Conservation (phyloP, 306 rosid species). For the Acacia melanoxylon region DNA sequence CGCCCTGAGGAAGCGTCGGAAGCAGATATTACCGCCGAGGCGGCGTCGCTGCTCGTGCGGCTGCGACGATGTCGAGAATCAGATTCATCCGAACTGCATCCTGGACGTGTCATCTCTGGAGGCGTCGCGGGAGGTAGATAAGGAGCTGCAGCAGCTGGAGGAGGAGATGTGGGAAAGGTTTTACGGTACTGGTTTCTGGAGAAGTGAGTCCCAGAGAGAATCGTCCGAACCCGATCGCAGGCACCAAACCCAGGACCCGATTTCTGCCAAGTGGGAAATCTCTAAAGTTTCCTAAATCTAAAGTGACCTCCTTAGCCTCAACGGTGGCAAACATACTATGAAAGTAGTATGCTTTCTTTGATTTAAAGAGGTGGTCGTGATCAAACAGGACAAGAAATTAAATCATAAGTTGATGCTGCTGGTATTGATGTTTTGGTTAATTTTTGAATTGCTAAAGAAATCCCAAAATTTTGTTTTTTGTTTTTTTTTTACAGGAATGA, state of each 20-base stretch:
- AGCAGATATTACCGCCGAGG: constrained; percentile 21
- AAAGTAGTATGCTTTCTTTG: not conserved
- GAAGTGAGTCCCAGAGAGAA: constrained; percentile 78
- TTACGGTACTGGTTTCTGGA: constrained; percentile 75
- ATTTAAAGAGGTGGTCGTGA: not conserved
- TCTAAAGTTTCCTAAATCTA: not conserved
- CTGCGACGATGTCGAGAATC: constrained; percentile 39
- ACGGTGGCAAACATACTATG: not conserved
- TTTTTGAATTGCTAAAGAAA: not conserved
- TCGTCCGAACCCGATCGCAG: not conserved
- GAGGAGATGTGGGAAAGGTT: constrained; percentile 92
- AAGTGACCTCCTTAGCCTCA: not conserved
- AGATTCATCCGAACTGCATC: constrained; percentile 26
- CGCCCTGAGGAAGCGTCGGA: constrained; percentile 41
- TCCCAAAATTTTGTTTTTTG: not conserved
- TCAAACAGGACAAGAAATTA: not conserved
- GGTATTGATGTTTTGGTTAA: not conserved
- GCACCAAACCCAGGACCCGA: not conserved
- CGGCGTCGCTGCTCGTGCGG: constrained; percentile 30
- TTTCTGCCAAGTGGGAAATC: constrained; percentile 6
- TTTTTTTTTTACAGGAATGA: not conserved
- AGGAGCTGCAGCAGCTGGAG: constrained; percentile 66
- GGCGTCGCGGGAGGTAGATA: constrained; percentile 45
- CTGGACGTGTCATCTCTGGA: not conserved
- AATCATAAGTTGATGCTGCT: not conserved